phyloP scores from a whole-genome alignment of 2,329 filamentous ascomycete genomes.

The Trichoderma guizhouense region DNA sequence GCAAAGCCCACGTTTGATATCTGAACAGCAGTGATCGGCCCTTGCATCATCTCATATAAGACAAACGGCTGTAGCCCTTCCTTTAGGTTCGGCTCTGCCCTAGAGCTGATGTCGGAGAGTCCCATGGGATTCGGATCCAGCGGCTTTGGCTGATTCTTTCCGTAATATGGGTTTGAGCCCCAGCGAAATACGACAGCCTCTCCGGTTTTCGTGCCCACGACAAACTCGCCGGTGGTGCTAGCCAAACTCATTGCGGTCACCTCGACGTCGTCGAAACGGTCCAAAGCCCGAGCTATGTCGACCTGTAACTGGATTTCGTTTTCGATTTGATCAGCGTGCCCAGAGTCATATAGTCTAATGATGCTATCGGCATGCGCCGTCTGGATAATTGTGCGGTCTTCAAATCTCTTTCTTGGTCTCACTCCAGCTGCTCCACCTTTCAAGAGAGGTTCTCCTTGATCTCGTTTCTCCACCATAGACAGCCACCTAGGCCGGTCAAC shows the following conservation, averaged over 20 bases:
- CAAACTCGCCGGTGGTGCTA: constrained; percentile 78
- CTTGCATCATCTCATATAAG: constrained; percentile 79
- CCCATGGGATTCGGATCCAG: constrained; percentile 62
- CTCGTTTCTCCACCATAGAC: constrained; percentile 80
- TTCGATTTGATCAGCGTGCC: constrained; percentile 89
- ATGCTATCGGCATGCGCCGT: constrained; percentile 89
- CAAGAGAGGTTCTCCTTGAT: constrained; percentile 73
- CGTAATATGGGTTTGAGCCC: constrained; percentile 73
- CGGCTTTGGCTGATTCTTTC: constrained; percentile 52
- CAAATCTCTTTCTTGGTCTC: constrained; percentile 70
- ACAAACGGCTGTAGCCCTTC: constrained; percentile 78
- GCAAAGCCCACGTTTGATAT: constrained; percentile 94
- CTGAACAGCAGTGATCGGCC: constrained; percentile 72
- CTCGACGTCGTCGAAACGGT: constrained; percentile 72
- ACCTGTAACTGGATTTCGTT: constrained; percentile 79
- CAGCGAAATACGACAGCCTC: constrained; percentile 85
- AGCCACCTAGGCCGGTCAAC: constrained; percentile 82
- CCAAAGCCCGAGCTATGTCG: constrained; percentile 78
- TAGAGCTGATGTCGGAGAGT: constrained; percentile 69
- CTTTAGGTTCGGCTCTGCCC: constrained; percentile 69
- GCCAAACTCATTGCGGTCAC: constrained; percentile 78
- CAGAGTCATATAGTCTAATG: constrained; percentile 88
- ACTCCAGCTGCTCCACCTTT: constrained; percentile 73
- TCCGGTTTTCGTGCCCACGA: constrained; percentile 75
- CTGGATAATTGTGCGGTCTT: constrained; percentile 79